phyloP scores from a whole-genome alignment of 1,284 basidiomycete species.

The Albatrellus sp. region DNA sequence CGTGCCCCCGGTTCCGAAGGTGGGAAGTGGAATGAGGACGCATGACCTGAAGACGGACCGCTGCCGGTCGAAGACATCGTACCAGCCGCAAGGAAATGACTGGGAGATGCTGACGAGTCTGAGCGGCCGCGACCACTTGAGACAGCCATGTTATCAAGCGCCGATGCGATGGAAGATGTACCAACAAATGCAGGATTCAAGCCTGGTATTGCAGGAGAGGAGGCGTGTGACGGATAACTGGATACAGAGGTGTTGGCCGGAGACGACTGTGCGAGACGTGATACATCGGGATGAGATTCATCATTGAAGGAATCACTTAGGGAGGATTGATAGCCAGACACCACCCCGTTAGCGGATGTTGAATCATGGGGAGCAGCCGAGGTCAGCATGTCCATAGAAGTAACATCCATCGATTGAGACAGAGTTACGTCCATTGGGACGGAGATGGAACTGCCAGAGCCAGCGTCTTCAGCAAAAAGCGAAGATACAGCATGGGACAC shows the following conservation, averaged over 20 bases:
- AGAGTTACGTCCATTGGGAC: constrained; percentile 27
- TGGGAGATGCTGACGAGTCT: constrained; percentile 23
- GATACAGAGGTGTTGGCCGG: constrained; percentile 28
- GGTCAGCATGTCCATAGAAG: constrained; percentile 8
- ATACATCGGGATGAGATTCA: constrained; percentile 15
- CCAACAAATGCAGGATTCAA: constrained; percentile 19
- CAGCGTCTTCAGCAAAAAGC: constrained; percentile 26
- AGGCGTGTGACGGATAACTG: constrained; percentile 24
- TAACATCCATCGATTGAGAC: constrained; percentile 9
- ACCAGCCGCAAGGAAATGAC: constrained; percentile 15
- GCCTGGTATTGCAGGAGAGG: constrained; percentile 28
- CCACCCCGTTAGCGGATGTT: constrained; percentile 6
- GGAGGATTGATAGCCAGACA: constrained; percentile 11
- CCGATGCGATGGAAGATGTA: constrained; percentile 22
- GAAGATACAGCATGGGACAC: constrained; percentile 13
- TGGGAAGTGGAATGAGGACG: constrained; percentile 19
- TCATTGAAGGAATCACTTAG: constrained; percentile 16
- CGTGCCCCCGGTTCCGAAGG: constrained; percentile 15
- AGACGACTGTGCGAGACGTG: constrained; percentile 22
- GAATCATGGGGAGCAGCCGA: constrained; percentile 6
- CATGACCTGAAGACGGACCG: constrained; percentile 18
- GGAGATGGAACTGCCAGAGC: constrained; percentile 19
- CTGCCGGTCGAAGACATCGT: constrained; percentile 20
- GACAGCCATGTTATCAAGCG: constrained; percentile 19
- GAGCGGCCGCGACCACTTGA: constrained; percentile 20